phyloP scores from a whole-genome alignment of 2,329 filamentous ascomycete genomes.

The Cladorrhinum sp. region DNA sequence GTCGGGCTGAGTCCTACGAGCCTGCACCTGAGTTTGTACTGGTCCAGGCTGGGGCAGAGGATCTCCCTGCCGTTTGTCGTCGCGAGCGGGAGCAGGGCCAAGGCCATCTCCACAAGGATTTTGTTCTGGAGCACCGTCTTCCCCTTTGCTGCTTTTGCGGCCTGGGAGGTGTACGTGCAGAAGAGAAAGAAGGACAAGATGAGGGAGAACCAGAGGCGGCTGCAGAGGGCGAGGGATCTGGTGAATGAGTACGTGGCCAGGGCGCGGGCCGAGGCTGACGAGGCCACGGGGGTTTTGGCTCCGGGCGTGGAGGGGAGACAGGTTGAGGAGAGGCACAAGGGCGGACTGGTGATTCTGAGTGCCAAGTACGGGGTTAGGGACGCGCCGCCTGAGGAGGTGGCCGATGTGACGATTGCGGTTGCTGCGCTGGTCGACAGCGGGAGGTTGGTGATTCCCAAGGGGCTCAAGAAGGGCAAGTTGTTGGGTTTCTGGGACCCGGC shows the following conservation, averaged over 20 bases:
- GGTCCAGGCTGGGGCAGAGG: slow-evolving; percentile 45
- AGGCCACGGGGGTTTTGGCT: slow-evolving; percentile 42
- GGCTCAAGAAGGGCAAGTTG: slow-evolving; percentile 43
- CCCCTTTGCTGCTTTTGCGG: slow-evolving; percentile 41
- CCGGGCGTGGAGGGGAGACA: slow-evolving; percentile 40
- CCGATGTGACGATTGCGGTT: slow-evolving; percentile 48
- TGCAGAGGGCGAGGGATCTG: slow-evolving; percentile 10
- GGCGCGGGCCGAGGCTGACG: slow-evolving; percentile 44
- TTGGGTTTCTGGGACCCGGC: slow-evolving; percentile 52
- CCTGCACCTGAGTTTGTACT: slow-evolving; percentile 46
- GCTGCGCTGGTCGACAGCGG: slow-evolving; percentile 44
- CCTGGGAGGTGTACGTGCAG: slow-evolving; percentile 33
- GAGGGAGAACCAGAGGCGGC: not conserved
- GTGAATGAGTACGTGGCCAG: slow-evolving; percentile 31
- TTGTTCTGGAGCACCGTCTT: slow-evolving; percentile 40
- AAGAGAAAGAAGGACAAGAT: slow-evolving; percentile 5
- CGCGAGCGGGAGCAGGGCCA: slow-evolving; percentile 28
- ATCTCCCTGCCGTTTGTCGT: slow-evolving; percentile 44
- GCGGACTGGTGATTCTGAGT: slow-evolving; percentile 46
- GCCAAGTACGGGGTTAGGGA: slow-evolving; percentile 46
- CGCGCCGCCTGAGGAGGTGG: slow-evolving; percentile 39
- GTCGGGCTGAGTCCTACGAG: slow-evolving; percentile 40
- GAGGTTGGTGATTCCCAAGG: slow-evolving; percentile 38
- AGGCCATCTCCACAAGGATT: slow-evolving; percentile 27
- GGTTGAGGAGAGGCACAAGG: slow-evolving; percentile 34